Conservation (phyloP, 108 stramenopile genomes). For the Conticribra guillardii region DNA sequence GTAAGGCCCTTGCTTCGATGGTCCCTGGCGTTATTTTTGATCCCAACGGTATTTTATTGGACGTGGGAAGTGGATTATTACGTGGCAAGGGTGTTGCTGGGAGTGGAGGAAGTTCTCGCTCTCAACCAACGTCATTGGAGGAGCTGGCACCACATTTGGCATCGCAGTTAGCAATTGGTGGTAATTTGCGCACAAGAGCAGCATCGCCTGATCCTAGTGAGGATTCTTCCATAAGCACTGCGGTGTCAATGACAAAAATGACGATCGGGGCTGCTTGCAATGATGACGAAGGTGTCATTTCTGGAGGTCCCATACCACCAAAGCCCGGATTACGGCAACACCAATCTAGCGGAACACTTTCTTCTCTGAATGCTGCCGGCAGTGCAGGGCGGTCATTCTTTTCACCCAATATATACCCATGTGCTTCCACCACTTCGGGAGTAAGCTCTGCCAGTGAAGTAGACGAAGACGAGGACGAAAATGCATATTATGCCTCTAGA, state of each 20-base stretch:
- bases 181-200: slow-evolving; percentile 12
- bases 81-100: no score
- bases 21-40: slow-evolving; percentile 74
- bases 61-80: slow-evolving; percentile 24
- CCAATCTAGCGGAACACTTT: slow-evolving; percentile 1
- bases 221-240: slow-evolving; percentile 53
- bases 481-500: slow-evolving; percentile 71
- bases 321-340: slow-evolving; percentile 9
- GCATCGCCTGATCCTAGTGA: slow-evolving; percentile 50
- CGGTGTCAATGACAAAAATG: slow-evolving; percentile 40
- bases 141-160: slow-evolving; percentile 72
- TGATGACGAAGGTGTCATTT: slow-evolving; percentile 18
- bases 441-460: slow-evolving; percentile 53
- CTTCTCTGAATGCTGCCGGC: slow-evolving; percentile 3
- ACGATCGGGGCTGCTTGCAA: not conserved
- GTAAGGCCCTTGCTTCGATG: slow-evolving; percentile 65
- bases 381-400: not conserved
- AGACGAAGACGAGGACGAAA: slow-evolving; percentile 67
- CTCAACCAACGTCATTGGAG: slow-evolving; percentile 39
- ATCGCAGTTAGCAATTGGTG: slow-evolving; percentile 72
- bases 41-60: slow-evolving; percentile 68
- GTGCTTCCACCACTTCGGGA: slow-evolving; percentile 68
- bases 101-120: slow-evolving; percentile 27
- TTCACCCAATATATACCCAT: slow-evolving; percentile 57
- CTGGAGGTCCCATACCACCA: slow-evolving; percentile 17